Conservation (phyloP, 2,329 filamentous ascomycete genomes). For the Neophaeococcomyces aloes region DNA sequence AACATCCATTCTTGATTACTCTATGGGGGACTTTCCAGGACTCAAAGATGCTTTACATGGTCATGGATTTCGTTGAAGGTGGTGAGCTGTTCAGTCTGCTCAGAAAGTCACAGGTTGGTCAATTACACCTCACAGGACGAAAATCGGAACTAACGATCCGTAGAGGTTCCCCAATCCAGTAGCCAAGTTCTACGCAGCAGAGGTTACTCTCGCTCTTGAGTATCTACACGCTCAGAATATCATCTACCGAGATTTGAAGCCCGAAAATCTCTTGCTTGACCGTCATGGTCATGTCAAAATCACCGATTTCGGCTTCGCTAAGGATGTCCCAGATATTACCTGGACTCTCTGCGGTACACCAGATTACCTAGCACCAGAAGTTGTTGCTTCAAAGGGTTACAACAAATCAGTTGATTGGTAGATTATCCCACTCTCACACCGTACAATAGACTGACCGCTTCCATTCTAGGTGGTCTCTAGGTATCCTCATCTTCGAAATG, state of each 20-base stretch:
- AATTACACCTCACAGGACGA: slow-evolving; percentile 1
- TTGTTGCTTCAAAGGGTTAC: slow-evolving; percentile 98
- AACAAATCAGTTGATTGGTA: slow-evolving; percentile 99
- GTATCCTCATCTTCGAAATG: slow-evolving; percentile 99
- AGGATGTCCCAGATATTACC: slow-evolving; percentile 95
- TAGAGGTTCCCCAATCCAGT: slow-evolving; percentile 97
- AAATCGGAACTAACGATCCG: slow-evolving; percentile 10
- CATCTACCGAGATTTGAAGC: slow-evolving; percentile 95
- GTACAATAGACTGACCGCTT: slow-evolving; percentile 9
- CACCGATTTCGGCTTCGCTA: slow-evolving; percentile 97
- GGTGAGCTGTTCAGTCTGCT: slow-evolving; percentile 93
- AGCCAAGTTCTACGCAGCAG: slow-evolving; percentile 96
- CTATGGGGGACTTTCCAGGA: slow-evolving; percentile 98
- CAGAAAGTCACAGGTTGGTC: slow-evolving; percentile 74
- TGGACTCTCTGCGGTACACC: slow-evolving; percentile 98
- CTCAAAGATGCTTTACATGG: slow-evolving; percentile 93
- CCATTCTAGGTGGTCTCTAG: slow-evolving; percentile 77
- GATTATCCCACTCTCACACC: slow-evolving; percentile 26
- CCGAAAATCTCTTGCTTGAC: slow-evolving; percentile 84
- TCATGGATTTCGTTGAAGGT: slow-evolving; percentile 99
- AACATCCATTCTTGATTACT: slow-evolving; percentile 95
- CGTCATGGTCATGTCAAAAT: slow-evolving; percentile 92
- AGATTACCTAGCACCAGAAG: slow-evolving; percentile 93
- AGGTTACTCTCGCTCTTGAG: slow-evolving; percentile 89
- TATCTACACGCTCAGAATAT: slow-evolving; percentile 92